Conservation (phyloP, 2,329 filamentous ascomycete species). For the Talaromyces atroroseus region DNA sequence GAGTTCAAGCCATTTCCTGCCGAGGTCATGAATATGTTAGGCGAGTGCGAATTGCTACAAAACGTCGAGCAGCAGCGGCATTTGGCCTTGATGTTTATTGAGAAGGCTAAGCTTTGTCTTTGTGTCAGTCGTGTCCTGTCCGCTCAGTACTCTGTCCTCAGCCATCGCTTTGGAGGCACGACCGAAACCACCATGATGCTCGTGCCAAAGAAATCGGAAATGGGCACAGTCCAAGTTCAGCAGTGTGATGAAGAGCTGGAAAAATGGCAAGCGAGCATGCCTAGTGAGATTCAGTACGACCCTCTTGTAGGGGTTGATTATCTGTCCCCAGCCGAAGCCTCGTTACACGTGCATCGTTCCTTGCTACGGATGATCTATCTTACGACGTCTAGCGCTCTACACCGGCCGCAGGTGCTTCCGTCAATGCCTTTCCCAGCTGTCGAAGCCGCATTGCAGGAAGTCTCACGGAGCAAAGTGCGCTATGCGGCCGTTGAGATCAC, state of each 20-base stretch:
- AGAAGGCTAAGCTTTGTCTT: slow-evolving; percentile 83
- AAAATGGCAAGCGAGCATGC: slow-evolving; percentile 69
- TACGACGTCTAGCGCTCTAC: slow-evolving; percentile 83
- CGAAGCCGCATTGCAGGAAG: slow-evolving; percentile 68
- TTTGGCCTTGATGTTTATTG: slow-evolving; percentile 81
- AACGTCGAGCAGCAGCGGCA: slow-evolving; percentile 69
- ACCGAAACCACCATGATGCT: slow-evolving; percentile 82
- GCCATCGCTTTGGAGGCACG: slow-evolving; percentile 67
- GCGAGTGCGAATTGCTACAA: slow-evolving; percentile 64
- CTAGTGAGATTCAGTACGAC: slow-evolving; percentile 64
- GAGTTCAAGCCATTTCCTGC: slow-evolving; percentile 66
- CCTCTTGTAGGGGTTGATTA: slow-evolving; percentile 53
- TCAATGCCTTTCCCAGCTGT: slow-evolving; percentile 55
- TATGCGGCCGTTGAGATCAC: slow-evolving; percentile 83
- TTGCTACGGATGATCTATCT: slow-evolving; percentile 90
- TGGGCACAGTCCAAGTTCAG: slow-evolving; percentile 74
- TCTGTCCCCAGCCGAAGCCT: slow-evolving; percentile 40
- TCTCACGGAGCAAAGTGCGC: slow-evolving; percentile 75
- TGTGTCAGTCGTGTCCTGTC: slow-evolving; percentile 85
- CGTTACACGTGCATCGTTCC: slow-evolving; percentile 67
- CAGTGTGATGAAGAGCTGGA: slow-evolving; percentile 73
- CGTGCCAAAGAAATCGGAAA: slow-evolving; percentile 77
- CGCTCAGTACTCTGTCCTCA: slow-evolving; percentile 86
- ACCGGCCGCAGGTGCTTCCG: slow-evolving; percentile 84
- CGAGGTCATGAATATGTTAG: slow-evolving; percentile 61